These are phyloP conservation scores for Ziziphus jujuba DNA, from an alignment of 306 rosid species.

Conservation along the genomic window DNA sequence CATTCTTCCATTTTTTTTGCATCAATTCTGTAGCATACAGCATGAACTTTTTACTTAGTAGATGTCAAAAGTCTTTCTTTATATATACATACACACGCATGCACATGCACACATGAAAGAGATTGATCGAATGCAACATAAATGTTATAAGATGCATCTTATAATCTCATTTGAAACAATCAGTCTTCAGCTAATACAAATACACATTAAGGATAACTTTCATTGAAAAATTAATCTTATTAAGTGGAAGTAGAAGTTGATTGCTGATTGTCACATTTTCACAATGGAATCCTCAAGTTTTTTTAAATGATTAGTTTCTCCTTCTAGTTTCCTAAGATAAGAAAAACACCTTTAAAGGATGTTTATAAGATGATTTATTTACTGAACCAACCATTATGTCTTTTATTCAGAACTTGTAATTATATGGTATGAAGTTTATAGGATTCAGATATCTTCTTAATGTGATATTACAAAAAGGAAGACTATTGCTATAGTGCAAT, in stretches of 20 bases:
- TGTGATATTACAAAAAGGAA: neutral
- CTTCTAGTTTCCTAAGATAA: neutral
- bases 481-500: neutral
- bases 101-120: neutral
- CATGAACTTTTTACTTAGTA: constrained; percentile 21
- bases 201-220: constrained; percentile 4
- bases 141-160: neutral
- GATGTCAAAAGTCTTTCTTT: constrained; percentile 21
- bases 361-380: constrained; percentile 3
- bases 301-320: neutral
- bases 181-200: neutral
- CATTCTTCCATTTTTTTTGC: constrained; percentile 90
- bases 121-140: constrained; percentile 6
- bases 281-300: neutral
- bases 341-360: neutral
- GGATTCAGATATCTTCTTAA: neutral
- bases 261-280: constrained; percentile 4
- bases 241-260: constrained; percentile 5
- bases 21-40: constrained; percentile 56
- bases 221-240: constrained; percentile 10
- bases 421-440: neutral
- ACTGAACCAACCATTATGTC: constrained; percentile 5
- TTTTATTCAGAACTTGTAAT: neutral
- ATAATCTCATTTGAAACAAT: constrained; percentile 2
- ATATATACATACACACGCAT: neutral